phyloP scores from a whole-genome alignment of 768 basidiomycete species.

The Kwoniella mangroviensis region DNA sequence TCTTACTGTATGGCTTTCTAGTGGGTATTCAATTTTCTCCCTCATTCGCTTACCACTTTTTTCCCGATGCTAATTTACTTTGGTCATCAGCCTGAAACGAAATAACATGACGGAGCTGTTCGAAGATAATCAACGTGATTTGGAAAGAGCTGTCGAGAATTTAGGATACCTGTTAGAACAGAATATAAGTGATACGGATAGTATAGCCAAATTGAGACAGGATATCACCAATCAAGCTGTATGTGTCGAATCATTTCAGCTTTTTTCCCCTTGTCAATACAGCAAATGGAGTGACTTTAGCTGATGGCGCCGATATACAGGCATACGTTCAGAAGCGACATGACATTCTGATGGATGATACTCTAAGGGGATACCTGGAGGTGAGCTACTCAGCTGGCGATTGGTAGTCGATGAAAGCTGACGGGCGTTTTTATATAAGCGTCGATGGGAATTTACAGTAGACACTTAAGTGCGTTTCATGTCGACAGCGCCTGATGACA shows the following conservation, averaged over 20 bases:
- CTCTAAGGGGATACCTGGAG: conserved; percentile 84
- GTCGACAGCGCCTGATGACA: too few species aligned
- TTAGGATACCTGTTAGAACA: conserved; percentile 89
- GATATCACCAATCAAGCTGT: conserved; percentile 97
- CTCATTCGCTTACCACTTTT: background rate
- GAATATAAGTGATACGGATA: conserved; percentile 78
- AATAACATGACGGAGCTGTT: conserved; percentile 93
- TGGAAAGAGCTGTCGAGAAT: conserved; percentile 94
- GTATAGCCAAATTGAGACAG: conserved; percentile 78
- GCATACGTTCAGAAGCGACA: conserved; percentile 97
- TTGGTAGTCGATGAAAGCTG: conserved; percentile 1
- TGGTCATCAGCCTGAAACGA: conserved; percentile 64
- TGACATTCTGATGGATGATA: conserved; percentile 92
- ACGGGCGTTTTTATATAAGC: conserved; percentile 19
- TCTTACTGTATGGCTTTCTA: conserved; percentile 99
- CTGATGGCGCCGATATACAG: conserved; percentile 11
- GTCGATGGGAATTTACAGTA: conserved; percentile 48
- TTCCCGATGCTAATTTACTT: background rate
- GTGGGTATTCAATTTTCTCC: conserved; percentile 28
- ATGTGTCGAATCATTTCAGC: conserved; percentile 3
- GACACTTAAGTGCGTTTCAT: conserved; percentile 18
- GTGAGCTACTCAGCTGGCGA: conserved; percentile 49
- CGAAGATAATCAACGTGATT: conserved; percentile 95
- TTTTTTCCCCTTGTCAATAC: background rate
- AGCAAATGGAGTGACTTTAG: background rate